These are phyloP conservation scores for Leccinum sublutescens DNA, from an alignment of 768 basidiomycete genomes.

Conservation along the genomic window DNA sequence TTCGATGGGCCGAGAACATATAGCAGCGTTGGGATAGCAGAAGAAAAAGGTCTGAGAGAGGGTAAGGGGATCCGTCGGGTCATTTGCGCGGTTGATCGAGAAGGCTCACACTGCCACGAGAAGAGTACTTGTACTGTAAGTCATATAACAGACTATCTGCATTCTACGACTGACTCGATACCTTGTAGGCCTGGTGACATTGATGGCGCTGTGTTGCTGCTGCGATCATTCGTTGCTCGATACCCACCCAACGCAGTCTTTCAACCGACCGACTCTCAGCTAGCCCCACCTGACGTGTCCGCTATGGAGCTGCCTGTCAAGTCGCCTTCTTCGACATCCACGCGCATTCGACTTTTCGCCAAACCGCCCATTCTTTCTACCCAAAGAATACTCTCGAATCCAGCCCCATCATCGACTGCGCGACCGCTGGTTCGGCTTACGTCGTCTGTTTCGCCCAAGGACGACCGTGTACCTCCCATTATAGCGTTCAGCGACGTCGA, in stretches of 20 bases:
- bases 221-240: conserved; percentile 58
- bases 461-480: conserved; percentile 79
- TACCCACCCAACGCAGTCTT: conserved; percentile 62
- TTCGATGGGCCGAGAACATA: conserved; percentile 54
- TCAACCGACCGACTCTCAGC: conserved; percentile 25
- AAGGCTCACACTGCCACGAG: conserved; percentile 68
- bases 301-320: neutral
- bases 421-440: conserved; percentile 74
- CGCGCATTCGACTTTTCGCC: conserved; percentile 21
- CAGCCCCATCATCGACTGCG: conserved; percentile 12
- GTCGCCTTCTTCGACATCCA: conserved; percentile 3
- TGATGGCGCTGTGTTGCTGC: conserved; percentile 51
- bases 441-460: conserved; percentile 55
- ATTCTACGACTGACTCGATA: conserved; percentile 1
- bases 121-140: conserved; percentile 61
- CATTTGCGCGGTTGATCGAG: conserved; percentile 57
- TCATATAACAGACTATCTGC: conserved; percentile 5
- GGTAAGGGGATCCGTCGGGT: conserved; percentile 20
- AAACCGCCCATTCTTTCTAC: conserved; percentile 57
- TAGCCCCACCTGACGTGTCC: neutral
- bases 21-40: conserved; percentile 66
- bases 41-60: conserved; percentile 36
- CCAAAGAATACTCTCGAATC: conserved; percentile 47
- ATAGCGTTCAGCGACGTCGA: conserved; percentile 75
- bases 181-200: conserved; percentile 45